Evolutionary conservation across 306 rosid genomes (phyloP), one percentile per base, ranked within the genome.

Genomic region (Albizia julibrissin): DNA sequence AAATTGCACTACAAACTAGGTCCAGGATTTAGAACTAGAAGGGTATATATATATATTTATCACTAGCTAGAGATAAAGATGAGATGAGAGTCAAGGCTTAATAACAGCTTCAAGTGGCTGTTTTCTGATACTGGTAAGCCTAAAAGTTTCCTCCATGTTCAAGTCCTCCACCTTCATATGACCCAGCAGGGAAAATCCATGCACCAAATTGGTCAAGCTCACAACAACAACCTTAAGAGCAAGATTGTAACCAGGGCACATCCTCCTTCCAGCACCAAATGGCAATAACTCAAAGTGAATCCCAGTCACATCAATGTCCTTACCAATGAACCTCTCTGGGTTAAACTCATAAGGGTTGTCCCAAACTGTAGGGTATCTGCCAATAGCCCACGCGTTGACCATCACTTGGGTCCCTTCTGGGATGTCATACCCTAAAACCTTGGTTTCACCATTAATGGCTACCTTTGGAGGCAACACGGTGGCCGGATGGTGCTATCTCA

Each of bases 121-220:
- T 27, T 62, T 62, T 12, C 16, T 62, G 6, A 5, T 14, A 1
- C 3, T 27, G 6, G 37, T 26, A 5, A 62, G 37, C 8, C 18
- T 11, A 4, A 5, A 27, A 62, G 4, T 4, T 29, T 64, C 40
- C 39, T 64, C 69, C 66, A 59, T 24, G 16, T 44, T 44, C 12
- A 44, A 11, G 2, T 59, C 66, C 34, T 2, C 66, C 66, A 27
- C n/a, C 69, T 64, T 64, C 40, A 64, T 64, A 13, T 29, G 8
- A 64, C 10, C 42, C 0, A 86, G 89, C 87, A 87, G 80, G 42
- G 19, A 11, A 27, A 62, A 62, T 9, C 49, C 49, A 44, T 44
- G 49, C 49, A 44, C 49, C 12, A 44, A 44, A 44, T 44, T 44
- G 49, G 49, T 13, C 49, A 44, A 44, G 2, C 3, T 44, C 2